Evolutionary conservation across 495 filamentous ascomycete species (phyloP), one percentile per base, ranked within the genome.

Genomic region (Amphirosellinia nigrospora): DNA sequence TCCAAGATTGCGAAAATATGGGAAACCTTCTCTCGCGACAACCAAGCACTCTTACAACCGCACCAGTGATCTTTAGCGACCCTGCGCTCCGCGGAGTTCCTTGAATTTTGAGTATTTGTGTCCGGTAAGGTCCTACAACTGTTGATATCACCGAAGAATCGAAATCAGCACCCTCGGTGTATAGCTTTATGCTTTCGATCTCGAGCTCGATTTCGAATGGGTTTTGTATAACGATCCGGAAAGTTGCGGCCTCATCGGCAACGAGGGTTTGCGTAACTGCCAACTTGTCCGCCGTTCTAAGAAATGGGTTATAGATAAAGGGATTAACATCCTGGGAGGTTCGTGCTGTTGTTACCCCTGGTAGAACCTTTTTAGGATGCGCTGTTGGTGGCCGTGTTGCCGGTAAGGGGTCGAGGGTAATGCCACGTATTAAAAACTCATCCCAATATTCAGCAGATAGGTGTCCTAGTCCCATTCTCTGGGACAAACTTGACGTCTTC

Each of bases 401-500:
- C 19, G 85, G 78, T 43, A 85, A 72, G 19, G 85, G 78, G 65
- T 87, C 84, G 32, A 96, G 78, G 58, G 92, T 89, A 39, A 99
- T 85, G 70, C 90, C 94, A 39, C 96, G 89, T 48, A 99, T 85
- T 0, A 99, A 85, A 75, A 99, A 98, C 58, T 95, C 92, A 78
- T 99, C 96, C 96, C 96, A 99, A 75, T 97, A 99, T 64, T 95
- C 91, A 21, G 92, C 93, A 66, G 91, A 86, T 55, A 95, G 77
- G 66, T 89, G 76, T 5, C 84, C 78, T 3, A 93, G 78, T 0
- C 94, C 94, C 43, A 97, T 81, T 69, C 90, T 91, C 73, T 86
- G 87, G 0, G 92, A 90, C 23, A 94, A 87, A 41, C 86, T 88
- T 21, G 94, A 86, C 11, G 94, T 98, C 68, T 95, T 90, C 30